Evolutionary conservation across 768 basidiomycete species (phyloP), one percentile per base, ranked within the genome.

Genomic region (Podaxis mareebaensis): DNA sequence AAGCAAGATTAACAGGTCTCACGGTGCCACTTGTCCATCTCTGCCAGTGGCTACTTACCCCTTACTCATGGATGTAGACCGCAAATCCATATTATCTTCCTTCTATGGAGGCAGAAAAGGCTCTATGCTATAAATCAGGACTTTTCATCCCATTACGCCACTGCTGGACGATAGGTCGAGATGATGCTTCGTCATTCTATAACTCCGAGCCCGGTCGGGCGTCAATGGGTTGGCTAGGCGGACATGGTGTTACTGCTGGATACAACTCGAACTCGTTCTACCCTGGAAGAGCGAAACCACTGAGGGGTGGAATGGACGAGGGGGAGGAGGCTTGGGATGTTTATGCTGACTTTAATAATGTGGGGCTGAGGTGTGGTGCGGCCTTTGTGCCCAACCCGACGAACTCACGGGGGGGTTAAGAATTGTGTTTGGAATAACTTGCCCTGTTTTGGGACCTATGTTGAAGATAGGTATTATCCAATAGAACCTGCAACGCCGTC

Each of bases 301-400:
- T 93, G 66, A 92, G 91, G 71, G 88, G 86, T 8, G 90, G 87
- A n/a, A 76, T 81, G 59, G 91, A 92, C 66, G 92, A 93, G 71
- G 85, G 87, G 64, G 78, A 70, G 64, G 78, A 70, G 26, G 78
- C 79, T 36, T 93, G 90, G 87, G 91, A 95, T 72, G 86, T 95
- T 49, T 94, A 87, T 71, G 91, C 92, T 22, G 93, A 95, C 75
- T 95, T 95, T 75, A 95, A 95, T 77, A 94, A 95, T 68, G 74
- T 85, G 5, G 93, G 93, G 2, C 92, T 91, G 24, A 79, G 83
- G 61, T 94, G 94, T 68, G 90, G 89, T 69, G 76, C 80, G 24
- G 81, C 88, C 5, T 88, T 89, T 71, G 83, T 79, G 7, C 51
- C 36, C 2, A 71, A 76, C 56, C 73, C 75, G 33, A 78, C 75